Conservation (phyloP, 2,329 filamentous ascomycete species). For the Curvularia spicifera region DNA sequence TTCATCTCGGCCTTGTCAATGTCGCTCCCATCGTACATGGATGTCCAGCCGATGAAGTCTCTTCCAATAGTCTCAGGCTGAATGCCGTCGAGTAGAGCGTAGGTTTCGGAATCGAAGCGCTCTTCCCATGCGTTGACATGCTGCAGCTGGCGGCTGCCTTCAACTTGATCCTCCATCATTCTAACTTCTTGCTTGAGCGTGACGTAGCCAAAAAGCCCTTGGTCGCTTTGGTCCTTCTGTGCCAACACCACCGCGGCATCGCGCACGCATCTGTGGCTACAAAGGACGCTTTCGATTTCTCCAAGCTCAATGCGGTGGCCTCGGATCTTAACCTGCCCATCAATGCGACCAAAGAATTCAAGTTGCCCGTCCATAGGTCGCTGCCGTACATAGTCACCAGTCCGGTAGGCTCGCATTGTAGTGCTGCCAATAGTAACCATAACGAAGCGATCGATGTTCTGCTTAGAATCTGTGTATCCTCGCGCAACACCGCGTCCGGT, state of each 20-base stretch:
- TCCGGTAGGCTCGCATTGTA: slow-evolving; percentile 35
- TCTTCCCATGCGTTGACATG: slow-evolving; percentile 14
- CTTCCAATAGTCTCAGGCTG: slow-evolving; percentile 3
- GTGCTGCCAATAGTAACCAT: background rate
- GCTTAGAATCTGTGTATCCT: slow-evolving; percentile 25
- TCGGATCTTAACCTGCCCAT: slow-evolving; percentile 34
- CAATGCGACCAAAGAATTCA: slow-evolving; percentile 25
- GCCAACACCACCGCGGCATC: background rate
- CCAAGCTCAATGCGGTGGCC: slow-evolving; percentile 35
- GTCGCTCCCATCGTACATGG: slow-evolving; percentile 17
- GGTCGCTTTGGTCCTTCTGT: background rate
- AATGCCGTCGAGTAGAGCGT: background rate
- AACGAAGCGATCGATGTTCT: slow-evolving; percentile 23
- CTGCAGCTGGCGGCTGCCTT: background rate
- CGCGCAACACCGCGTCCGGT: slow-evolving; percentile 24
- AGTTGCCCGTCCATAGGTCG: slow-evolving; percentile 24
- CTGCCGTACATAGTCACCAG: slow-evolving; percentile 31
- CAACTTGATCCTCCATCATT: background rate
- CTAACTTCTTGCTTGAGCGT: background rate
- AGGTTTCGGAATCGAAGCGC: slow-evolving; percentile 12
- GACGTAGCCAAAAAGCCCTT: slow-evolving; percentile 2
- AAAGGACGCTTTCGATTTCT: slow-evolving; percentile 27
- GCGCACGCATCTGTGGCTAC: background rate
- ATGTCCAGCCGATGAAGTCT: slow-evolving; percentile 19
- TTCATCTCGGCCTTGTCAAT: slow-evolving; percentile 19